phyloP scores from a whole-genome alignment of 78 protist species.

The Capsaspora owczarzaki region DNA sequence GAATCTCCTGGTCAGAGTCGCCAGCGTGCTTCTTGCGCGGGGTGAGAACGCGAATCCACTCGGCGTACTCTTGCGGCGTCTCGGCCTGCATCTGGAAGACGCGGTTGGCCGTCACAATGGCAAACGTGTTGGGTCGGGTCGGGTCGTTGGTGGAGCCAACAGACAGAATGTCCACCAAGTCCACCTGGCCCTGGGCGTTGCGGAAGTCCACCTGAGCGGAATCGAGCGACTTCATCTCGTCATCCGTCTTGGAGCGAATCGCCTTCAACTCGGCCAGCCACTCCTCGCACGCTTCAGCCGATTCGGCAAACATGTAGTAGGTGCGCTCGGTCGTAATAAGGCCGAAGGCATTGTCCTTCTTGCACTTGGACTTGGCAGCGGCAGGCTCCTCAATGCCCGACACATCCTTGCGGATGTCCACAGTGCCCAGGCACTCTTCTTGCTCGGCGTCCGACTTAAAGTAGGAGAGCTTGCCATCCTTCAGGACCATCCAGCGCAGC shows the following conservation, averaged over 20 bases:
- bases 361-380: neutral
- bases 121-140: neutral
- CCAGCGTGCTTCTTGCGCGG: neutral
- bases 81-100: neutral
- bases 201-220: neutral
- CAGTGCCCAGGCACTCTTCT: neutral
- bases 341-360: neutral
- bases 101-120: neutral
- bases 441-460: neutral
- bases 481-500: neutral
- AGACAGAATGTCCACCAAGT: neutral
- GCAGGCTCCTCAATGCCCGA: neutral
- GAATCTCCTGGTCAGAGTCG: neutral
- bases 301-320: neutral
- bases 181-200: neutral
- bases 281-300: neutral
- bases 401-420: neutral
- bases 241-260: neutral
- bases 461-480: neutral
- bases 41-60: neutral
- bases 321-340: neutral
- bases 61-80: neutral
- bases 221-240: neutral
- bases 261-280: neutral
- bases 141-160: neutral